phyloP scores from a whole-genome alignment of 805 yeast species.

The Lachancea dasiensis region DNA sequence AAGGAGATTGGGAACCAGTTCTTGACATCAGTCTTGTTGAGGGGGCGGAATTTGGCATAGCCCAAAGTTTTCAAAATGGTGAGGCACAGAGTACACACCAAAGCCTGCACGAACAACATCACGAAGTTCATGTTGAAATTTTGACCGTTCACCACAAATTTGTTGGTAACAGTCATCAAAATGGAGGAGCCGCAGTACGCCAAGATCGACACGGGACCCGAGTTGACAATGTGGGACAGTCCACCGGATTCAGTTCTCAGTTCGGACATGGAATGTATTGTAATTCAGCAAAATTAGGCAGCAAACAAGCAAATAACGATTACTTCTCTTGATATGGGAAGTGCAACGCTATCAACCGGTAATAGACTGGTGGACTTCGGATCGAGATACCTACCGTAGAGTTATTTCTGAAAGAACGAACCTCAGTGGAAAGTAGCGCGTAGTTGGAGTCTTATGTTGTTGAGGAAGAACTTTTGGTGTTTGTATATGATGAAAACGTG shows the following conservation, averaged over 20 bases:
- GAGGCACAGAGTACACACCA: slow-evolving; percentile 74
- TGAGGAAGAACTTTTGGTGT: background rate
- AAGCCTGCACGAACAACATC: slow-evolving; percentile 79
- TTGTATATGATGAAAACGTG: background rate
- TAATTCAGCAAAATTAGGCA: too few relatives aligned
- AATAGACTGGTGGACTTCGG: background rate
- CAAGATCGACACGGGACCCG: slow-evolving; percentile 59
- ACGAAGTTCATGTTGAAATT: slow-evolving; percentile 81
- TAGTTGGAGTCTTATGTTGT: too few relatives aligned
- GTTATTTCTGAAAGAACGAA: too few relatives aligned
- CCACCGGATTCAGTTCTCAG: slow-evolving; percentile 23
- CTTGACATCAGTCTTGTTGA: slow-evolving; percentile 81
- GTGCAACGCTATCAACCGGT: too few relatives aligned
- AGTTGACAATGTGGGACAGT: slow-evolving; percentile 36
- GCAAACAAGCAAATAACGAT: too few relatives aligned
- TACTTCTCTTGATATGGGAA: too few relatives aligned
- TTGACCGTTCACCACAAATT: slow-evolving; percentile 74
- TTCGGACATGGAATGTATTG: slow-evolving; percentile 24
- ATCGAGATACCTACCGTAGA: too few relatives aligned
- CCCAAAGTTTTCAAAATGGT: slow-evolving; percentile 66
- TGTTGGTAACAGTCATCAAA: slow-evolving; percentile 95
- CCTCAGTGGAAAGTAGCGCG: too few relatives aligned
- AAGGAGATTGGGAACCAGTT: slow-evolving; percentile 95
- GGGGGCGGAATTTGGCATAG: slow-evolving; percentile 78
- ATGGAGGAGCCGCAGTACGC: slow-evolving; percentile 92